These are phyloP conservation scores for Spergularia azorica DNA, from an alignment of 179 eudicot species.

Conservation along the genomic window DNA sequence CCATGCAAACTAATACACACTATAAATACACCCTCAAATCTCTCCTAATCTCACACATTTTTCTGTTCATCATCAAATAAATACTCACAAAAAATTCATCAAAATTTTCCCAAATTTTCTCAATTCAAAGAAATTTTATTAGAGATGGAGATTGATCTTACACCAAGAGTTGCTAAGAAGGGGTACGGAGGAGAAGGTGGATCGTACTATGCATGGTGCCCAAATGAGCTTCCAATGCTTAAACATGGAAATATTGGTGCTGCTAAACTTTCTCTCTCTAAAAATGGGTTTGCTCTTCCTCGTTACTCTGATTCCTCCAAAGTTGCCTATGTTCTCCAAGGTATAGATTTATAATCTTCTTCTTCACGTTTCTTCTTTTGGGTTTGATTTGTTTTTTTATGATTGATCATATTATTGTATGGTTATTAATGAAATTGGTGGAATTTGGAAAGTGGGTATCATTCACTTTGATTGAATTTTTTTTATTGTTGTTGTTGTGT, in stretches of 20 bases:
- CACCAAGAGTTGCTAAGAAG: slow-evolving; percentile 51
- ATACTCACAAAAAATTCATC: neutral
- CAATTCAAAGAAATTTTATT: neutral
- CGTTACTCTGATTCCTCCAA: slow-evolving; percentile 73
- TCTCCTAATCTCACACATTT: neutral
- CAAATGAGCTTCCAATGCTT: slow-evolving; percentile 69
- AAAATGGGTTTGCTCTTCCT: slow-evolving; percentile 73
- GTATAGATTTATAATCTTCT: slow-evolving; percentile 29
- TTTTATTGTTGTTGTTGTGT: too few relatives aligned
- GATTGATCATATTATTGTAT: neutral
- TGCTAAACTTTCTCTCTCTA: slow-evolving; percentile 59
- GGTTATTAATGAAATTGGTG: too few relatives aligned
- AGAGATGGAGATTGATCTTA: slow-evolving; percentile 61
- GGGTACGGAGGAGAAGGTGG: slow-evolving; percentile 67
- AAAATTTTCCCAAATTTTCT: neutral
- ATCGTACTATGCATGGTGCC: slow-evolving; percentile 61
- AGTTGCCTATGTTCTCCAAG: slow-evolving; percentile 87
- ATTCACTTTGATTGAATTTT: neutral
- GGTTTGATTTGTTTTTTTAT: neutral
- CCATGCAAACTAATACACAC: neutral
- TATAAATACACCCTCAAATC: slow-evolving; percentile 15
- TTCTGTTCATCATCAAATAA: neutral
- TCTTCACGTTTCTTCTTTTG: neutral
- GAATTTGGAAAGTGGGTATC: neutral
- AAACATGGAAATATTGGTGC: slow-evolving; percentile 71